Conservation (phyloP, 208 protist genomes). For the Polymyxa betae region DNA sequence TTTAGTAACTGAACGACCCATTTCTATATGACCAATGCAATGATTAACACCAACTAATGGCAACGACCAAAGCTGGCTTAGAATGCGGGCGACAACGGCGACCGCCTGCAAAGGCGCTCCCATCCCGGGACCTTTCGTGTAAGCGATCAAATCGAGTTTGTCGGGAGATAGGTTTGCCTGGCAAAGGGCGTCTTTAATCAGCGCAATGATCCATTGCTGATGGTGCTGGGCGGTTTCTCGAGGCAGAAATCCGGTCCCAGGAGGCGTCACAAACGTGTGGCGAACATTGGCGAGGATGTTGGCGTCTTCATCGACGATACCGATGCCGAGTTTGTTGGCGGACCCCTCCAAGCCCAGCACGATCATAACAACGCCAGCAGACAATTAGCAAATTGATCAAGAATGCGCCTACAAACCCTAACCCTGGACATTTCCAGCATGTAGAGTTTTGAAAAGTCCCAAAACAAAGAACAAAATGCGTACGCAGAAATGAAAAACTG, state of each 20-base stretch:
- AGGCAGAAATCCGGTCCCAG: slow-evolving; percentile 95
- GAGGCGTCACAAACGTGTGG: slow-evolving; percentile 94
- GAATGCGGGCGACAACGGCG: slow-evolving; percentile 81
- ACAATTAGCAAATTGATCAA: too few relatives aligned
- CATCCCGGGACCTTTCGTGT: slow-evolving; percentile 95
- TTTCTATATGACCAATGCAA: slow-evolving; percentile 99
- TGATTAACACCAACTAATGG: slow-evolving; percentile 98
- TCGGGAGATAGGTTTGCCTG: slow-evolving; percentile 79
- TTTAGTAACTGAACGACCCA: slow-evolving; percentile 93
- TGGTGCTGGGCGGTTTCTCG: slow-evolving; percentile 97
- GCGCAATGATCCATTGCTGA: slow-evolving; percentile 73
- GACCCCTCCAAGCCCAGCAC: slow-evolving; percentile 96
- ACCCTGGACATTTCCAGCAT: too few relatives aligned
- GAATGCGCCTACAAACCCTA: too few relatives aligned
- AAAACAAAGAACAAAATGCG: too few relatives aligned
- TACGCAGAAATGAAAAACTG: too few relatives aligned
- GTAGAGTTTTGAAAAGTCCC: too few relatives aligned
- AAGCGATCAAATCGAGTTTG: slow-evolving; percentile 90
- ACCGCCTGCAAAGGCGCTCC: slow-evolving; percentile 85
- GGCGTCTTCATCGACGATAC: slow-evolving; percentile 89
- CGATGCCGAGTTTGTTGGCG: slow-evolving; percentile 98
- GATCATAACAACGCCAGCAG: too few relatives aligned
- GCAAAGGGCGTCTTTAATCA: slow-evolving; percentile 83
- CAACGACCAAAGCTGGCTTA: slow-evolving; percentile 82
- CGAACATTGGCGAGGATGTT: slow-evolving; percentile 93